Evolutionary conservation across 768 basidiomycete species (phyloP), one percentile per base, ranked within the genome.

Genomic region (Mycena galericulata): DNA sequence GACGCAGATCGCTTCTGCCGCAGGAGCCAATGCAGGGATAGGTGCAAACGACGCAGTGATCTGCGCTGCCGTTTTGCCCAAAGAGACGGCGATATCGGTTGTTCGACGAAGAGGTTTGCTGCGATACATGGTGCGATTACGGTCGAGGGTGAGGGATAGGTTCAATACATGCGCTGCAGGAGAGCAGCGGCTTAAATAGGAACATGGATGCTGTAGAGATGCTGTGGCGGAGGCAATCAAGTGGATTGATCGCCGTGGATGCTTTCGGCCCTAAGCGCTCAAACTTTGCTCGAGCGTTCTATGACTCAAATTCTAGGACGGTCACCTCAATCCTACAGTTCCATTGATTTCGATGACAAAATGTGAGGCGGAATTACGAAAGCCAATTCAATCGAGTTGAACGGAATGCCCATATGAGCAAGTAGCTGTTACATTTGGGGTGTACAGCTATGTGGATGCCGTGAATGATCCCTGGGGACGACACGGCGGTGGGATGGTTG

Each of bases 11-110:
- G 83, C 62, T 20, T 83, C 84, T 29, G 85, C 79, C 15, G 81
- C 80, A 15, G 83, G 80, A 10, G 75, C 77, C 17, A 88, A 77
- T 54, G 81, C 86, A 32, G 88, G 88, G 9, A 88, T 76, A 12
- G 86, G 85, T 26, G 81, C 75, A 55, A 87, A 82, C 57, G 85
- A 76, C 24, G 87, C 85, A 20, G 85, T 77, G 2, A 85, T 77
- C 71, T 87, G 85, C 9, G 84, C 84, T 14, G 76, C 75, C 4
- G 80, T 81, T 60, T 79, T 80, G 40, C 83, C 82, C 45, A 75
- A 43, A 0, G 68, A 69, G 18, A 61, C 2, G 1, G 50, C 62
- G 22, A 69, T 8, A 12, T 12, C 43, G 14, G 68, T 65, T 7
- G 57, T 18, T 27, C 63, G 41, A 36, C 62, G 68, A 12, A 54